Evolutionary conservation across 2,329 filamentous ascomycete species (phyloP).

Genomic region (Emmonsiellopsis sp.): DNA sequence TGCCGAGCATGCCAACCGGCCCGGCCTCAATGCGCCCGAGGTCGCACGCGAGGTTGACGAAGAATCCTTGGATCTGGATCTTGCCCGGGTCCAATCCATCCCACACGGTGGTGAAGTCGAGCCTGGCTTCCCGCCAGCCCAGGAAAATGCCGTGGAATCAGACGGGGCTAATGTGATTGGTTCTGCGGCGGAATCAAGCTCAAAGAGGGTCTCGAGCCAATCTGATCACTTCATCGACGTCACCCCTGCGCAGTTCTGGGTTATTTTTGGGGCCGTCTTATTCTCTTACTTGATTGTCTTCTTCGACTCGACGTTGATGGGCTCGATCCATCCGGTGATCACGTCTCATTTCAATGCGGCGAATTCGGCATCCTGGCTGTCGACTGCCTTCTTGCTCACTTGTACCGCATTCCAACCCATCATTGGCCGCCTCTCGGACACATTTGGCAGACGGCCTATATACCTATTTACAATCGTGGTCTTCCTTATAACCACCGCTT

Average conservation of each 20-base stretch:
- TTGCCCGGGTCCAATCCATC: slow-evolving; percentile 8
- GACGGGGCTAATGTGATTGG: background rate
- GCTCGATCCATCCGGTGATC: slow-evolving; percentile 70
- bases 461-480: slow-evolving; percentile 55
- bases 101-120: slow-evolving; percentile 7
- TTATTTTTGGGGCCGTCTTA: slow-evolving; percentile 53
- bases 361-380: slow-evolving; percentile 74
- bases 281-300: slow-evolving; percentile 48
- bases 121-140: slow-evolving; percentile 2
- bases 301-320: slow-evolving; percentile 76
- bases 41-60: slow-evolving; percentile 2
- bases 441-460: slow-evolving; percentile 58
- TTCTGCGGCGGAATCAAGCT: background rate
- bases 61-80: slow-evolving; percentile 5
- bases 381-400: slow-evolving; percentile 68
- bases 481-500: slow-evolving; percentile 57
- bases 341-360: slow-evolving; percentile 70
- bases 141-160: background rate
- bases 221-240: slow-evolving; percentile 28
- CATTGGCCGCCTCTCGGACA: slow-evolving; percentile 65
- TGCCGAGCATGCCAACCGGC: background rate
- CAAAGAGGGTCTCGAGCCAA: background rate
- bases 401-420: slow-evolving; percentile 69
- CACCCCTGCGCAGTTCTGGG: slow-evolving; percentile 46
- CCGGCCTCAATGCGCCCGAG: background rate